Evolutionary conservation across 2,329 filamentous ascomycete species (phyloP), one percentile per base, ranked within the genome.

Genomic region (Talaromyces sp.): DNA sequence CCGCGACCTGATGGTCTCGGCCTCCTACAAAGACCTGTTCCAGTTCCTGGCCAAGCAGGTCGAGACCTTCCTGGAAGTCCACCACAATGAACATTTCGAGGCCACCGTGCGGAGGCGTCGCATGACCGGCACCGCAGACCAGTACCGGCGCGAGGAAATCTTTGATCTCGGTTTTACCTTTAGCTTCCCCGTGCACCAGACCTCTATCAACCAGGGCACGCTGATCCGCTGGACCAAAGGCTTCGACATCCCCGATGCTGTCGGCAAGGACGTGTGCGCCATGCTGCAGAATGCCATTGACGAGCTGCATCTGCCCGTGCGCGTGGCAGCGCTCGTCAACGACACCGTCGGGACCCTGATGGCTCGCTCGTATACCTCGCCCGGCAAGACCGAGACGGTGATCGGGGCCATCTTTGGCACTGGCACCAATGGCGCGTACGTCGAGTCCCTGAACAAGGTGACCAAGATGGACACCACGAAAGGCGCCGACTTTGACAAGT

Each of bases 151-250:
- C 65, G 87, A 93, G 73, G 83, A 93, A 62, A 85, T 95, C 64
- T 96, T 98, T 79, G 90, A 92, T 69, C 83, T 99, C 49, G 95
- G 95, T n/a, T 99, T 99, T 79, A 99, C 95, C 58, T 99, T 99
- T 78, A 96, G 91, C 73, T 99, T 98, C 80, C 95, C 95, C 2
- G 93, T 98, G 44, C 87, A 96, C 73, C 95, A 99, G 75, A 83
- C 90, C 62, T 93, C 92, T 44, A 96, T 99, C 75, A 98, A 98
- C 83, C 93, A 92, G 78, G 95, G 95, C 64, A 89, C 88, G 61
- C 83, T 99, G 59, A 95, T 97, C 77, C 88, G 95, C 68, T 99
- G 95, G 95, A 99, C 95, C 62, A 99, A 99, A 81, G 95, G 95
- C 58, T 99, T 97, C 73, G 92, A 98, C 73, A 98, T 99, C 67